phyloP scores from a whole-genome alignment of 371 early-diverging fungal species.

The Lichtheimia ornata region DNA sequence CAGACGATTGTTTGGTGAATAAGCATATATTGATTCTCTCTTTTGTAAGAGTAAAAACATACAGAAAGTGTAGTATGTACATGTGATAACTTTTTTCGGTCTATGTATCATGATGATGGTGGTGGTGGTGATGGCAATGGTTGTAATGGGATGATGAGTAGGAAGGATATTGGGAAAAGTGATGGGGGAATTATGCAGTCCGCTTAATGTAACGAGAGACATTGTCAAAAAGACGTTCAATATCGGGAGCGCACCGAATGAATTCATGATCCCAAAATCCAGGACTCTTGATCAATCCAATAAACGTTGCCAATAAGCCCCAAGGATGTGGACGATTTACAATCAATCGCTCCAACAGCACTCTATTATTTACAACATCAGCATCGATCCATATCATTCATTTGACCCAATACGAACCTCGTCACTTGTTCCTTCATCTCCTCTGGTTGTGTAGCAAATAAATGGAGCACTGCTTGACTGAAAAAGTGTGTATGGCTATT shows the following conservation, averaged over 20 bases:
- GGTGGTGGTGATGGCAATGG: background rate
- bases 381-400: background rate
- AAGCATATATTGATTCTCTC: conserved; percentile 19
- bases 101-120: background rate
- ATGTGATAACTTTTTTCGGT: conserved; percentile 6
- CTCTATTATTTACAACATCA: conserved; percentile 43
- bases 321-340: conserved; percentile 98
- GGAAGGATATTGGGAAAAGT: background rate
- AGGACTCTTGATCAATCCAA: conserved; percentile 92
- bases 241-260: conserved; percentile 72
- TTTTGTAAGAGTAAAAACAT: conserved; percentile 5
- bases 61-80: conserved; percentile 1
- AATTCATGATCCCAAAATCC: conserved; percentile 86
- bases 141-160: background rate
- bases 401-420: conserved; percentile 22
- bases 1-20: conserved; percentile 87
- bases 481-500: conserved; percentile 95
- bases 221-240: conserved; percentile 72
- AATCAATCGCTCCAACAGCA: conserved; percentile 92
- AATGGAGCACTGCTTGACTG: conserved; percentile 73
- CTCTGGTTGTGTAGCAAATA: conserved; percentile 68
- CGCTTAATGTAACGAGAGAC: conserved; percentile 48
- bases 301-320: conserved; percentile 94
- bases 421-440: conserved; percentile 91
- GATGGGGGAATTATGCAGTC: conserved; percentile 6